Conservation (phyloP, 805 yeast genomes). For the Schwanniomyces sp. region DNA sequence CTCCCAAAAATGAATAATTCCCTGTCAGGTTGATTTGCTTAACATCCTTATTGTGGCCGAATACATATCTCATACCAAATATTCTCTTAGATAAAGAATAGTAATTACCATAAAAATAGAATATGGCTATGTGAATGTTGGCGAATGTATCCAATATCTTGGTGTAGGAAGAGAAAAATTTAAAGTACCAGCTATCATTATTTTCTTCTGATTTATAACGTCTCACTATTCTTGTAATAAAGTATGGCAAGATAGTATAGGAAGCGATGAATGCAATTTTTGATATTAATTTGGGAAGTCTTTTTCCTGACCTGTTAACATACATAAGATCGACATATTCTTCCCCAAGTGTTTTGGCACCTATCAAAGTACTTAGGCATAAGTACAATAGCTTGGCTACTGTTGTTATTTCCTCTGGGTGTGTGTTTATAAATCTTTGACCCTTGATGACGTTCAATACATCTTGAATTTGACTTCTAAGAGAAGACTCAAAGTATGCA, state of each 20-base stretch:
- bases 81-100: slow-evolving; percentile 76
- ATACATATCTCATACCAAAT: slow-evolving; percentile 76
- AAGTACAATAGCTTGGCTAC: slow-evolving; percentile 63
- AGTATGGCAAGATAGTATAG: slow-evolving; percentile 64
- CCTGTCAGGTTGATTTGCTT: slow-evolving; percentile 43
- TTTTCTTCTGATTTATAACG: slow-evolving; percentile 15
- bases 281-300: slow-evolving; percentile 44
- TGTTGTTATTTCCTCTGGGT: slow-evolving; percentile 61
- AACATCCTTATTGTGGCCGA: slow-evolving; percentile 58
- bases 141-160: slow-evolving; percentile 51
- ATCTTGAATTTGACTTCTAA: slow-evolving; percentile 56
- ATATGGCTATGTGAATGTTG: slow-evolving; percentile 75
- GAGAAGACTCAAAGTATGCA: slow-evolving; percentile 59
- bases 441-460: slow-evolving; percentile 56
- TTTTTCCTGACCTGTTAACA: slow-evolving; percentile 52
- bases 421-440: slow-evolving; percentile 62
- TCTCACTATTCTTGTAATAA: slow-evolving; percentile 33
- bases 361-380: slow-evolving; percentile 70
- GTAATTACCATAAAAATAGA: slow-evolving; percentile 80
- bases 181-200: slow-evolving; percentile 16
- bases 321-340: slow-evolving; percentile 85
- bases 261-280: slow-evolving; percentile 60
- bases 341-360: slow-evolving; percentile 86
- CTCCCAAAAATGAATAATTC: slow-evolving; percentile 77
- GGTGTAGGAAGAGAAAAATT: slow-evolving; percentile 39